A percentile compares a stretch with the other conserved stretches of the same genome.
These are phyloP conservation scores for Niebla homalea DNA, from an alignment of 495 filamentous ascomycete genomes.

Conservation along the genomic window DNA sequence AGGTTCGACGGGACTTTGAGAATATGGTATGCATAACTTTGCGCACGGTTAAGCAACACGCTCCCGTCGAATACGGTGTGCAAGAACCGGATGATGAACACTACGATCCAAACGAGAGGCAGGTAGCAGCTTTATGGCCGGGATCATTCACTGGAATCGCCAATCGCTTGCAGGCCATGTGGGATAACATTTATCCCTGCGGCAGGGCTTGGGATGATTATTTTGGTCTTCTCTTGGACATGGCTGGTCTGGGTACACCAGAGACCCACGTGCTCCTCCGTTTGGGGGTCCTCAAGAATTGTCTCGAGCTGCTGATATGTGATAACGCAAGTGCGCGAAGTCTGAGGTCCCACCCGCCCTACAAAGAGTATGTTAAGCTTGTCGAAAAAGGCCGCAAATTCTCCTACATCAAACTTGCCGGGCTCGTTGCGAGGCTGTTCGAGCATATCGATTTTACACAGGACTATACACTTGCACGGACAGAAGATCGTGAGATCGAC, in stretches of 20 bases:
- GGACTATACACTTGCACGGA: background rate
- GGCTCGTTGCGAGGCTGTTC: slow-evolving; percentile 30
- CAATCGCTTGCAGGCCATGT: slow-evolving; percentile 35
- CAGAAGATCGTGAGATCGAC: slow-evolving; percentile 16
- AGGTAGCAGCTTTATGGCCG: background rate
- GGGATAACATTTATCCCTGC: slow-evolving; percentile 39
- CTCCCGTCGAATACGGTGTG: slow-evolving; percentile 28
- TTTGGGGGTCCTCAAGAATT: slow-evolving; percentile 39
- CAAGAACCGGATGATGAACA: slow-evolving; percentile 22
- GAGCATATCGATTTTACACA: slow-evolving; percentile 26
- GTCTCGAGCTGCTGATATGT: slow-evolving; percentile 49
- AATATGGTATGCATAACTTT: slow-evolving; percentile 43
- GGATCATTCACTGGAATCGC: slow-evolving; percentile 43
- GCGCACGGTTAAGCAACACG: slow-evolving; percentile 31
- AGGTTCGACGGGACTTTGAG: slow-evolving; percentile 46
- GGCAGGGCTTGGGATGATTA: slow-evolving; percentile 68
- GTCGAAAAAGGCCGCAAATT: slow-evolving; percentile 43
- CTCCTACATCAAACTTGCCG: slow-evolving; percentile 30
- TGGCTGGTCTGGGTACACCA: slow-evolving; percentile 41
- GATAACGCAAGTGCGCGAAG: slow-evolving; percentile 42
- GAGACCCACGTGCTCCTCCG: slow-evolving; percentile 44
- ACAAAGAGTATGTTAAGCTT: slow-evolving; percentile 39
- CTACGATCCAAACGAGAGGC: slow-evolving; percentile 12
- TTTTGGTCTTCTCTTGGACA: slow-evolving; percentile 51
- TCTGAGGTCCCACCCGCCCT: slow-evolving; percentile 36